Conservation (phyloP, 805 yeast genomes). For the Tetrapisispora phaffii region DNA sequence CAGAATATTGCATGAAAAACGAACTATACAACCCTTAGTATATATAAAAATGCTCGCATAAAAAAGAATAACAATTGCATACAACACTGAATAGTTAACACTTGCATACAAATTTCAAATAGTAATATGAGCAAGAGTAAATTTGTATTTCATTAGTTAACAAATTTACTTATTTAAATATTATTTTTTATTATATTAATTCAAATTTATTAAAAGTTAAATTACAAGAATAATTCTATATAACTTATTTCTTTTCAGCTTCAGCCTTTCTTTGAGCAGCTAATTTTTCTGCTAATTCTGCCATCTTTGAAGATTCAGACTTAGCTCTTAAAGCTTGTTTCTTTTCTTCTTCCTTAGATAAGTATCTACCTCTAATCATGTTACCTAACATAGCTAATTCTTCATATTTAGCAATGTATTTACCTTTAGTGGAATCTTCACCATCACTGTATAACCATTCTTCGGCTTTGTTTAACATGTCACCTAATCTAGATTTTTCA, state of each 20-base stretch:
- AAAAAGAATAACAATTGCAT: not conserved
- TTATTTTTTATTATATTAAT: not conserved
- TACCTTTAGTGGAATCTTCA: conserved; percentile 89
- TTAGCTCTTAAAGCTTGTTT: conserved; percentile 77
- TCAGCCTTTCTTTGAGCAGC: conserved; percentile 66
- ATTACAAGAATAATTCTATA: conserved; percentile 1
- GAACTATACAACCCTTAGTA: too few relatives aligned
- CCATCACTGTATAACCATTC: conserved; percentile 98
- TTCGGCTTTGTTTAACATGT: conserved; percentile 73
- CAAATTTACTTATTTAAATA: not conserved
- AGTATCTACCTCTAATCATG: conserved; percentile 88
- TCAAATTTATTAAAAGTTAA: conserved; percentile 1
- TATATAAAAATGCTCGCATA: not conserved
- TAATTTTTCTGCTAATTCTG: conserved; percentile 72
- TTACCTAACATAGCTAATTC: conserved; percentile 92
- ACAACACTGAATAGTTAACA: too few relatives aligned
- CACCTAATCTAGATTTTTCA: conserved; percentile 72
- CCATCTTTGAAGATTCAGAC: conserved; percentile 76
- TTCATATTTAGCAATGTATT: conserved; percentile 93
- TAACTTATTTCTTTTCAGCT: conserved; percentile 21
- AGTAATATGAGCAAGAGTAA: too few relatives aligned
- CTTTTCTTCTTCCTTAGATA: conserved; percentile 88
- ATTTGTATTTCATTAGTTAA: not conserved
- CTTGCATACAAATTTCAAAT: too few relatives aligned
- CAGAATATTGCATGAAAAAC: too few relatives aligned